Evolutionary conservation across 2,329 filamentous ascomycete species (phyloP).

Genomic region (Ceratocystis cacaofunesta): DNA sequence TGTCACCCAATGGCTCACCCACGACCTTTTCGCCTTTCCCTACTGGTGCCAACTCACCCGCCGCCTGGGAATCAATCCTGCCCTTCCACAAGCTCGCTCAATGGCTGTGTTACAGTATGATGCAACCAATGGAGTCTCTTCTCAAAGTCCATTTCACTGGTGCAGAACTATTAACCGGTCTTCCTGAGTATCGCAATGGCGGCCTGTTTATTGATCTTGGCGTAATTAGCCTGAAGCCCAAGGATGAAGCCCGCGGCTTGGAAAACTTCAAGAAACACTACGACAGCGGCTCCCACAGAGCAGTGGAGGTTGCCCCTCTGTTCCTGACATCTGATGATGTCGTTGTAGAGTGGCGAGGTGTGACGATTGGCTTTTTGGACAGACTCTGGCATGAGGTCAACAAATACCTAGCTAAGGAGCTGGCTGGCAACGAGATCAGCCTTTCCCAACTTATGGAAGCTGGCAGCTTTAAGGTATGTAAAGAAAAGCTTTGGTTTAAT

Average conservation of each 20-base stretch:
- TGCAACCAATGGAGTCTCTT: conserved; percentile 75
- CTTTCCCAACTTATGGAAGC: conserved; percentile 87
- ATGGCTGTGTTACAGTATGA: conserved; percentile 87
- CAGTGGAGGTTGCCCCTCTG: conserved; percentile 39
- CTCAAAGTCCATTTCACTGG: conserved; percentile 71
- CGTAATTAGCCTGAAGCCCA: conserved; percentile 58
- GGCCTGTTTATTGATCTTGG: conserved; percentile 77
- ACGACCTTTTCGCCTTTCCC: conserved; percentile 33
- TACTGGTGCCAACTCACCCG: conserved; percentile 27
- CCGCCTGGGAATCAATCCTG: conserved; percentile 62
- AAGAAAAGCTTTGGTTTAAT: conserved; percentile 21
- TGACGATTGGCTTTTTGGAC: conserved; percentile 47
- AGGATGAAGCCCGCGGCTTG: conserved; percentile 56
- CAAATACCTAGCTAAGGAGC: conserved; percentile 46
- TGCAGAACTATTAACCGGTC: conserved; percentile 65
- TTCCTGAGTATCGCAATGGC: conserved; percentile 87
- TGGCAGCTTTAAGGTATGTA: conserved; percentile 82
- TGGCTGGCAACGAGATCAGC: conserved; percentile 57
- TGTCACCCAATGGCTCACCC: conserved; percentile 32
- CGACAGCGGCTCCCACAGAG: conserved; percentile 52
- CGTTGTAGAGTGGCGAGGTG: conserved; percentile 50
- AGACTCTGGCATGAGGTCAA: conserved; percentile 37
- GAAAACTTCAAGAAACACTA: conserved; percentile 50
- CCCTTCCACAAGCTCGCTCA: conserved; percentile 92
- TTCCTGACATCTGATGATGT: conserved; percentile 46